Base-by-base conservation (phyloP, 768 basidiomycete species). In the Boletus bicolor region DNA sequence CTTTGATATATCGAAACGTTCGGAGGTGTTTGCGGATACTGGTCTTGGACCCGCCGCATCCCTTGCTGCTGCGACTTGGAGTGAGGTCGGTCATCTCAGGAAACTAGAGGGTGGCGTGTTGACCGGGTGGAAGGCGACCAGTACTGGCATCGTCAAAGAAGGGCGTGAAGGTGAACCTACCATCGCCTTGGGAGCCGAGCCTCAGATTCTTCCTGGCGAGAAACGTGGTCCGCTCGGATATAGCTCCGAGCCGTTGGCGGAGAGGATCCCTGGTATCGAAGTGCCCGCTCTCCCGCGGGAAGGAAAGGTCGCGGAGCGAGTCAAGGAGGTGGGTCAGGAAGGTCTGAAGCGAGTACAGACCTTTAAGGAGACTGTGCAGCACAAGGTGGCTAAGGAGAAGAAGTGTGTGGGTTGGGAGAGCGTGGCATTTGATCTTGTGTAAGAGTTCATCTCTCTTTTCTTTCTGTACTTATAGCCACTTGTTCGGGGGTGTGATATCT, bases 151-250 rank as follows among this genome's bases (percentile, higher is more conserved):
- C 7, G 72, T 89, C 47, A 77, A 82, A 42, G 79, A 84, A 62
- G 81, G 80, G 37, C 56, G 59, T 0, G 55, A 57, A 15, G 69
- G 64, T 3, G 67, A 70, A 38, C 72, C 65, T 15, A 64, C 65
- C 47, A 79, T 90, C 46, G 88, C 87, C 0, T 72, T 89, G 73
- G 88, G 88, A 2, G 84, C 80, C 7, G 86, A 87, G 69, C 88
- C 88, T 36, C 88, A 90, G 74, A 81, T 90, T 34, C 68, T 90
- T 30, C 70, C 79, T 28, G 84, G 86, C 0, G 79, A 84, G 58
- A 88, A 90, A 76, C 77, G 74, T 4, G 88, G 87, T 0, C 88
- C 88, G 0, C 63, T 83, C 36, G 87, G 83, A 3, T 82, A 75
- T 2, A 76, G 75, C 5, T 76, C 82, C 3, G 79, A 75, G 56